These are phyloP conservation scores for Didymellaceae sp. DNA, from an alignment of 2,329 filamentous ascomycete species.

Conservation along the genomic window DNA sequence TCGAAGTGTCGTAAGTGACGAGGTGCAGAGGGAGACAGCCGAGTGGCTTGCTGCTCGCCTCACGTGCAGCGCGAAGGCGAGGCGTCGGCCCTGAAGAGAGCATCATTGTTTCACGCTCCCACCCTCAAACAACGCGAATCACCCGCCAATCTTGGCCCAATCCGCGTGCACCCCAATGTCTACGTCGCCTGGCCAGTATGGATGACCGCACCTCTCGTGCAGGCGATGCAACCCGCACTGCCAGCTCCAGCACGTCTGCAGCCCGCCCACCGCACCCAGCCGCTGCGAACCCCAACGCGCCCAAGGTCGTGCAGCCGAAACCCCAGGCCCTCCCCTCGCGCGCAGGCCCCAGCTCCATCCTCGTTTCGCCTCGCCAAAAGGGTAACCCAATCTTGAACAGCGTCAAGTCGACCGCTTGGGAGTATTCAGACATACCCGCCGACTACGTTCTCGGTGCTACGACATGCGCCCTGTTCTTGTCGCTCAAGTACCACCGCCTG, in stretches of 20 bases:
- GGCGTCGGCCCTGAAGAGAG: neutral
- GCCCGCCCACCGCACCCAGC: conserved; percentile 21
- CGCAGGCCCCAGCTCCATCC: conserved; percentile 74
- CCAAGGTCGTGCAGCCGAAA: conserved; percentile 79
- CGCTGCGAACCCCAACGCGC: conserved; percentile 21
- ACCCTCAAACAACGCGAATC: conserved; percentile 15
- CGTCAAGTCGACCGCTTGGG: conserved; percentile 86
- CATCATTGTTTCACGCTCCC: conserved; percentile 19
- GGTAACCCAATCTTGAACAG: conserved; percentile 90
- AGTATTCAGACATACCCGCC: conserved; percentile 94
- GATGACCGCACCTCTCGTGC: conserved; percentile 36
- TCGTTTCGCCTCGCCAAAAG: conserved; percentile 91
- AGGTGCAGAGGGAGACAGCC: conserved; percentile 7
- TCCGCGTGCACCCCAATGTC: conserved; percentile 24
- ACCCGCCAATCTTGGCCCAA: conserved; percentile 9
- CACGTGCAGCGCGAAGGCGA: conserved; percentile 7
- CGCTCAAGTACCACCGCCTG: conserved; percentile 94
- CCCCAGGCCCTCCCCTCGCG: conserved; percentile 80
- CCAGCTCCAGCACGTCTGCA: conserved; percentile 22
- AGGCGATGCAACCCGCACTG: conserved; percentile 16
- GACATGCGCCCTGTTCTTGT: conserved; percentile 90
- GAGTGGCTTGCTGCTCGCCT: neutral
- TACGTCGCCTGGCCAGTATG: conserved; percentile 37
- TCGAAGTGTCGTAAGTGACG: conserved; percentile 17
- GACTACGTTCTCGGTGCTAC: conserved; percentile 89